A percentile compares a stretch with the other conserved stretches of the same genome.
Evolutionary conservation across 345 rosid genomes (phyloP).

Genomic region (Citrus trifoliata): DNA sequence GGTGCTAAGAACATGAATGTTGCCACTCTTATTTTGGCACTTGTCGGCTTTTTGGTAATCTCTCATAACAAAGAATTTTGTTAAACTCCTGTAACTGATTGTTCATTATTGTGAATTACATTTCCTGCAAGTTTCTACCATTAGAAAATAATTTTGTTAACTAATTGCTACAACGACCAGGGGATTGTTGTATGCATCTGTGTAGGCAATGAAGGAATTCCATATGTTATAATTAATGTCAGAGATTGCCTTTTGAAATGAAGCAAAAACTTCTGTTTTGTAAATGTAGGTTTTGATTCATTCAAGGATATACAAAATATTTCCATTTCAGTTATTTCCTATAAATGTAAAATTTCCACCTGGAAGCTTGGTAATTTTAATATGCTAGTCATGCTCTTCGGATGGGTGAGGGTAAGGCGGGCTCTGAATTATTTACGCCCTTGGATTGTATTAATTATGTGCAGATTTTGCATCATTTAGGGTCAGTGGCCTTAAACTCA

Average conservation of each 20-base stretch:
- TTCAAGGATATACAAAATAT: too few relatives aligned
- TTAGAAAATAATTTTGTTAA: not conserved
- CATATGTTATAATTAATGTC: slow-evolving; percentile 9
- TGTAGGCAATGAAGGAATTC: slow-evolving; percentile 4
- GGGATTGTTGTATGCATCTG: not conserved
- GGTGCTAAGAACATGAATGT: slow-evolving; percentile 5
- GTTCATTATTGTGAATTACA: too few relatives aligned
- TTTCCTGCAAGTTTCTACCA: too few relatives aligned
- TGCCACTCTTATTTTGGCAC: slow-evolving; percentile 10
- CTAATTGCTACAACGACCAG: not conserved
- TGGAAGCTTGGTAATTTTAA: slow-evolving; percentile 12
- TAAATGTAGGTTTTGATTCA: too few relatives aligned
- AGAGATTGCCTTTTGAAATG: not conserved
- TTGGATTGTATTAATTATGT: too few relatives aligned
- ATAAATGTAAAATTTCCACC: slow-evolving; percentile 14
- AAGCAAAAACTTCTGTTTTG: too few relatives aligned
- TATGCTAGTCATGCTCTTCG: slow-evolving; percentile 16
- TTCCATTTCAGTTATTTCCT: slow-evolving; percentile 12
- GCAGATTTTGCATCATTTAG: too few relatives aligned
- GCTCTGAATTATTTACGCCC: too few relatives aligned
- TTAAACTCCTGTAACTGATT: too few relatives aligned
- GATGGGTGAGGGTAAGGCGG: not conserved
- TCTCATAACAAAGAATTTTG: too few relatives aligned
- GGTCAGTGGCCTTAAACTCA: too few relatives aligned
- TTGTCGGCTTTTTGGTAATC: slow-evolving; percentile 13